Conservation (phyloP, 805 yeast genomes). For the Candida insectalens region DNA sequence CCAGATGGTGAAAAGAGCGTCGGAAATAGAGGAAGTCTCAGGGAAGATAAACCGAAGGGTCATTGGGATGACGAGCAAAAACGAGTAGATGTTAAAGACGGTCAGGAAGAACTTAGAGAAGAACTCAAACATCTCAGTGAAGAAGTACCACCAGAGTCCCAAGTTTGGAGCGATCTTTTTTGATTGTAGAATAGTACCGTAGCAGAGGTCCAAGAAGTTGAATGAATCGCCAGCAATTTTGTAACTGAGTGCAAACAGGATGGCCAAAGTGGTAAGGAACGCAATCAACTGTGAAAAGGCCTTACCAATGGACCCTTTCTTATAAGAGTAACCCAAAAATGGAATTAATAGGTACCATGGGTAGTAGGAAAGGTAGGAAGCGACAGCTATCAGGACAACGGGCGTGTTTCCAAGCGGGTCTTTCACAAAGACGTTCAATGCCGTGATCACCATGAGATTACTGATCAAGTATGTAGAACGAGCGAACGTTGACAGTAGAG, state of each 20-base stretch:
- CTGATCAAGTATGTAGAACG: conserved; percentile 58
- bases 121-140: conserved; percentile 88
- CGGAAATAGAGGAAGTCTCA: conserved; percentile 7
- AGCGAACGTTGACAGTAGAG: conserved; percentile 57
- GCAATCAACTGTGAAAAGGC: conserved; percentile 20
- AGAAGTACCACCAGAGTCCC: conserved; percentile 98
- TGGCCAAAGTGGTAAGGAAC: conserved; percentile 15
- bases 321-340: conserved; percentile 25
- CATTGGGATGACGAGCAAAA: conserved; percentile 62
- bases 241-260: conserved; percentile 30
- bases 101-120: conserved; percentile 77
- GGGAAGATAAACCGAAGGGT: conserved; percentile 47
- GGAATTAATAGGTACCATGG: conserved; percentile 57
- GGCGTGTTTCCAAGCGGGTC: conserved; percentile 30
- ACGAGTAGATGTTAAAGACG: conserved; percentile 69
- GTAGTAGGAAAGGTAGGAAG: conserved; percentile 54
- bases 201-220: conserved; percentile 42
- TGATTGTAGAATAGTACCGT: conserved; percentile 49
- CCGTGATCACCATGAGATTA: conserved; percentile 36
- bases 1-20: conserved; percentile 28
- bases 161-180: conserved; percentile 77
- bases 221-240: conserved; percentile 27
- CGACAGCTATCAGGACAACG: conserved; percentile 47
- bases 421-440: conserved; percentile 13
- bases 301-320: background rate